Base-by-base conservation (phyloP, 345 rosid species). In the Physaria fendleri region DNA sequence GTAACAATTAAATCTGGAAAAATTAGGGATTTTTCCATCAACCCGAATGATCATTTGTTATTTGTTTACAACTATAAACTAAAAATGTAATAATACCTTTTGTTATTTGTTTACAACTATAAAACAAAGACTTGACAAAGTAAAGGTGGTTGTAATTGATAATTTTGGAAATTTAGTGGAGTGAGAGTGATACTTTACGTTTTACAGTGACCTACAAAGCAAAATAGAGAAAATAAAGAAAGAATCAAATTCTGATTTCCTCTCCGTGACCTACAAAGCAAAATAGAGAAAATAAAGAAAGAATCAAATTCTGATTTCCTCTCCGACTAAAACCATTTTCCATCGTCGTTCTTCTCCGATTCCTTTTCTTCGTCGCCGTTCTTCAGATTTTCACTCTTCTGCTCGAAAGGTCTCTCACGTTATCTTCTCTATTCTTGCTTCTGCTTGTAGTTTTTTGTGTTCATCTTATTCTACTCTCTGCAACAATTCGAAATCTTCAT, bases 351-450 rank as follows among this genome's bases (percentile, higher is more conserved):
- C 30, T 58, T 44, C 38, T 68, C 55, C 55, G 72, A 59, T 60
- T n/a, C 32, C 22, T 61, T 4, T 25, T 67, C 11, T 25, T 59
- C 61, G 40, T 58, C 72, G 62, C 67, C 73, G 41, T 68, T 68
- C 73, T 68, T 61, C 63, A 14, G 63, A 62, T 62, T 69, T 30
- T 69, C 74, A 54, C 45, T 69, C 63, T 39, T 62, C 64, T 62
- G 68, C 74, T 69, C 68, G 42, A 46, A 21, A 69, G 68, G 74
- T 69, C 35, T 68, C 67, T 5, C 37, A 2, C 30, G 2, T 18
- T 58, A 0, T 39, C 52, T 25, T 24, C 14, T 33, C 6, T 42
- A 5, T 34, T 34, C n/a, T 21, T 8, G n/a, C 44, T 20, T 5
- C 11, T 27, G 12, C 53, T 45, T 40, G 2, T 45, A 38, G 11